Evolutionary conservation across 768 basidiomycete genomes (phyloP), one percentile per base, ranked within the genome.

Genomic region (Trametes punicea): DNA sequence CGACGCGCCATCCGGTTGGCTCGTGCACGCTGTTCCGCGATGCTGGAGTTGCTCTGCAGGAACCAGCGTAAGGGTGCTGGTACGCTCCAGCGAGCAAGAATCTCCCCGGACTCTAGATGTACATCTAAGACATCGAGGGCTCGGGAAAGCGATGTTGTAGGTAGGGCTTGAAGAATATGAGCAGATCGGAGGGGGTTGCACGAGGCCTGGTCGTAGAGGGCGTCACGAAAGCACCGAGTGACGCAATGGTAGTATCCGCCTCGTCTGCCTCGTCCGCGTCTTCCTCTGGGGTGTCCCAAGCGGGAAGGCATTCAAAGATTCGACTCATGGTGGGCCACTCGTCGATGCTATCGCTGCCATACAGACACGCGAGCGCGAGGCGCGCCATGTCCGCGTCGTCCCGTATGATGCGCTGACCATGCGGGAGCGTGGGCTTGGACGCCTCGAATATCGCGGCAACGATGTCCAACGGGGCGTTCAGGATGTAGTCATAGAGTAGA

Each of bases 241-340:
- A 92, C 16, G 80, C 69, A 30, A 96, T 76, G 0, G 92, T 95
- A 6, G 87, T 87, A 49, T 93, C 85, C n/a, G 84, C 85, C 47
- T 83, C 83, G 57, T 92, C 92, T 46, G 77, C 81, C 55, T 89
- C 80, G 38, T 79, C 77, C 44, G 85, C 81, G 36, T 77, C 80
- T n/a, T 77, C 78, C 38, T 69, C 68, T 3, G 75, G 60, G 7
- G 84, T 74, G 54, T 84, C 85, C 92, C 95, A 97, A 3, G 87
- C 96, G 0, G 96, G 96, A 29, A 98, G 77, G 67, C 95, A 99
- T 68, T 99, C 96, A 69, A 99, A 98, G 47, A 99, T 90, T 29
- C 77, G 75, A 61, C 88, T 91, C 94, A 97, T 98, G 4, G 76
- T 84, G 0, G 83, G 66, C 92, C 91, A 96, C 61, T 85, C 79